phyloP scores from a whole-genome alignment of 1,284 basidiomycete species.

The Heterobasidion irregulare region DNA sequence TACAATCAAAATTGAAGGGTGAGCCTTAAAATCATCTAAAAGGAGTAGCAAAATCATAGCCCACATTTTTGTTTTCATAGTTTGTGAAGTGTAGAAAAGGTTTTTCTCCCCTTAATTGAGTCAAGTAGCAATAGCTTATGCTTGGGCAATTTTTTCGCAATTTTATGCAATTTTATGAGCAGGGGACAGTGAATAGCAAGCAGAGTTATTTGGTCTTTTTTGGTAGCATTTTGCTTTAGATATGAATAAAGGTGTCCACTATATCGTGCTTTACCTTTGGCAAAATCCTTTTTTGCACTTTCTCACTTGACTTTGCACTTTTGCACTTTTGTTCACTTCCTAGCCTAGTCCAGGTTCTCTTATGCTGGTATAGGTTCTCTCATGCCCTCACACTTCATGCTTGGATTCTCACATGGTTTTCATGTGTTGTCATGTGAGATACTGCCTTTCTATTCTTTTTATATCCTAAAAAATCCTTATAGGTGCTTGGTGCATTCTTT shows the following conservation, averaged over 20 bases:
- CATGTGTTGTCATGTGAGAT: too few species aligned
- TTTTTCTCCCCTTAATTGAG: not conserved
- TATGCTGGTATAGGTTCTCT: too few species aligned
- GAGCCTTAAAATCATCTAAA: not conserved
- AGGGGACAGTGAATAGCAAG: not conserved
- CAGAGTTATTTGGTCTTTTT: not conserved
- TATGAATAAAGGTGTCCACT: not conserved
- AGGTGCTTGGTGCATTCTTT: too few species aligned
- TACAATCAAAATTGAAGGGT: not conserved
- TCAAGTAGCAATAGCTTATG: not conserved
- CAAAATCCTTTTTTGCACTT: not conserved
- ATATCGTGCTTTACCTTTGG: not conserved
- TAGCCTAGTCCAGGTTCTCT: too few species aligned
- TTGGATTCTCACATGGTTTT: too few species aligned
- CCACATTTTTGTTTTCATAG: not conserved
- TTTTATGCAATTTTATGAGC: not conserved
- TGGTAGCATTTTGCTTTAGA: not conserved
- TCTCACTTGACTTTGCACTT: not conserved
- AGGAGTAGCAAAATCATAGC: not conserved
- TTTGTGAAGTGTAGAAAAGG: not conserved
- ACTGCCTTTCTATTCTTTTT: too few species aligned
- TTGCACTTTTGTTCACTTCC: not conserved
- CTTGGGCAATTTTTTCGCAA: not conserved
- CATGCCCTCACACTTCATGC: too few species aligned
- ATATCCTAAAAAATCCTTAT: too few species aligned